Evolutionary conservation across 2,329 filamentous ascomycete genomes (phyloP), one percentile per base, ranked within the genome.

Genomic region (Fusarium algeriense): DNA sequence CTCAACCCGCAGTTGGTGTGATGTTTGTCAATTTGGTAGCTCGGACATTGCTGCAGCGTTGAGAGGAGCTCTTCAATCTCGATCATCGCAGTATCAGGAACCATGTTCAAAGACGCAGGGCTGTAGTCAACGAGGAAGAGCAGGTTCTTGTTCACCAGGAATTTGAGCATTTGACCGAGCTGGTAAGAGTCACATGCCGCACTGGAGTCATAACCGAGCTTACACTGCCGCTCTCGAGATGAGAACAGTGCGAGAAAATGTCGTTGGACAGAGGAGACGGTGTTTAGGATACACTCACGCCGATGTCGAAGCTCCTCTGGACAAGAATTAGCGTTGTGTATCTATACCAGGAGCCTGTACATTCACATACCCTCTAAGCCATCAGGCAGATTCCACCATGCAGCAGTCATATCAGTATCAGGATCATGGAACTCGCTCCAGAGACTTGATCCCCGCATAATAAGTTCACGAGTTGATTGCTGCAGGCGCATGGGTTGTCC

Each of bases 141-240:
- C 0, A 93, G 87, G 32, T 87, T 85, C 70, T 89, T 89, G 70
- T 86, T 85, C 17, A 84, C 81, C 38, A 94, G 87, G 79, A 94
- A 94, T 71, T 89, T 90, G 69, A 93, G 81, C 85, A 93, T 93
- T 80, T 94, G 91, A 26, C 92, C 92, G 2, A 95, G 86, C 80
- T 95, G 92, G 76, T 92, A 95, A 4, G 89, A 90, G 81, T 95
- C 92, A 78, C 92, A 94, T 44, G 91, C 89, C 4, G 87, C 81
- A 67, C 89, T 92, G 4, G 89, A 90, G 75, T 93, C 91, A 79
- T 94, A 94, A 56, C 92, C 92, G 0, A 93, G 85, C 74, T 89
- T 89, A 79, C 92, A 94, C 77, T 94, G 92, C 11, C 83, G 80
- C 35, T 81, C 85, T n/a, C 90, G 88, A 13, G 91, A 92, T 2